Evolutionary conservation across 257 asterid species (phyloP), one percentile per base, ranked within the genome.

Genomic region (Oldenlandia corymbosa): DNA sequence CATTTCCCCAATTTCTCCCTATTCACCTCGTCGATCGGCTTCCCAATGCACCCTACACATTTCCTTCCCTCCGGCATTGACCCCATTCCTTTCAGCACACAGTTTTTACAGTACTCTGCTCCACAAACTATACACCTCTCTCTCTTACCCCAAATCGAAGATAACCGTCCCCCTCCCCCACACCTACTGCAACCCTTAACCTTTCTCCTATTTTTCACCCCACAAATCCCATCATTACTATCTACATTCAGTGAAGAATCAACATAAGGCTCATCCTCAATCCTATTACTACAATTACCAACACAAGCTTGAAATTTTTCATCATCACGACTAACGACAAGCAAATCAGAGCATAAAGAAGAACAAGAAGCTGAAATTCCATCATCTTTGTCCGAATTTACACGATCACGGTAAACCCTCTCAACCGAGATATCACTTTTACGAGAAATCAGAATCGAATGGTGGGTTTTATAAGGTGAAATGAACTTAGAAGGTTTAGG

Each of bases 31-130:
- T 76, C 66, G 41, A 88, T 78, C 5, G 82, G 71, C 68, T 69
- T 73, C 57, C 95, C 94, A 14, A 83, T 85, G 76, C 95, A 88
- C 1, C 81, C 82, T 24, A 85, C 72, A 21, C 95, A 88, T 75
- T 88, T 88, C 71, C 95, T 71, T 47, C 95, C 95, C 80, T 88
- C 95, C 5, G 95, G 91, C 95, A 88, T 88, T 28, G 88, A 72
- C 57, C 94, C 95, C 95, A 88, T 88, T 36, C 83, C 85, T 73
- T 80, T 83, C 56, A 88, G 45, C 71, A 88, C 66, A 58, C 95
- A 88, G 23, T 72, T 76, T 48, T 60, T 76, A 60, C 95, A 88
- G 78, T 88, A 88, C 78, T 75, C 80, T 14, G 82, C 85, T 55
- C 82, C 83, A 68, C 95, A 88, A 18, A 81, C 95, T 17, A 85